Base-by-base conservation (phyloP, 805 yeast species). In the Hanseniaspora vineae region DNA sequence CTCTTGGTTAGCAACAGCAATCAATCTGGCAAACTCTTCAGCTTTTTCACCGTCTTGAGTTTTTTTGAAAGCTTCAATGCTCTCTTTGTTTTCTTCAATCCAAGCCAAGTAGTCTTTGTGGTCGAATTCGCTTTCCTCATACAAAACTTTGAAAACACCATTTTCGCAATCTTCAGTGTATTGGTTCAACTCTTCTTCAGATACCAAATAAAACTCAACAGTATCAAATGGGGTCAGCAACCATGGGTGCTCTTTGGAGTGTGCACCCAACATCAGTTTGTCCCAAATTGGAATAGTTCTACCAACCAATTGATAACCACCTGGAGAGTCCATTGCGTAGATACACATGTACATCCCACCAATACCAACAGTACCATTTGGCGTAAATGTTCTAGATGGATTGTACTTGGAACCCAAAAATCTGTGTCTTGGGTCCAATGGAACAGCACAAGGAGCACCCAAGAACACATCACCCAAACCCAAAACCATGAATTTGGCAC, bases 261-360 rank as follows among this genome's bases (percentile, higher is more conserved):
- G 88, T 20, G 70, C 66, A 40, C 88, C 92, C 53, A 92, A 70
- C 32, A 85, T 75, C 57, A 90, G 74, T 68, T 87, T 89, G 64
- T 90, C 98, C 98, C 98, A 90, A 57, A 90, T 89, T 47, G 97
- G 97, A 54, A 92, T 80, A 11, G 98, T 90, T 61, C 97, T 78
- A 49, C 97, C 98, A 52, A 88, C 90, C 56, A 90, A 75, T 69
- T 90, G 97, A 67, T 90, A 90, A 32, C 98, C 98, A 68, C 98
- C 98, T 44, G 98, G 98, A 23, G 96, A 87, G 55, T 87, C 94
- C 90, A 90, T 89, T 32, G 97, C 87, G 67, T 90, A 90, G 57
- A 90, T 89, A 70, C 97, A 90, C 97, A 90, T 89, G 74, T 88
- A 92, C 85, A 84, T 87, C 57, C 98, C 97, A 53, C 98, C 98